These are phyloP conservation scores for Rhodotorula paludigena DNA, from an alignment of 768 basidiomycete genomes.

Conservation along the genomic window DNA sequence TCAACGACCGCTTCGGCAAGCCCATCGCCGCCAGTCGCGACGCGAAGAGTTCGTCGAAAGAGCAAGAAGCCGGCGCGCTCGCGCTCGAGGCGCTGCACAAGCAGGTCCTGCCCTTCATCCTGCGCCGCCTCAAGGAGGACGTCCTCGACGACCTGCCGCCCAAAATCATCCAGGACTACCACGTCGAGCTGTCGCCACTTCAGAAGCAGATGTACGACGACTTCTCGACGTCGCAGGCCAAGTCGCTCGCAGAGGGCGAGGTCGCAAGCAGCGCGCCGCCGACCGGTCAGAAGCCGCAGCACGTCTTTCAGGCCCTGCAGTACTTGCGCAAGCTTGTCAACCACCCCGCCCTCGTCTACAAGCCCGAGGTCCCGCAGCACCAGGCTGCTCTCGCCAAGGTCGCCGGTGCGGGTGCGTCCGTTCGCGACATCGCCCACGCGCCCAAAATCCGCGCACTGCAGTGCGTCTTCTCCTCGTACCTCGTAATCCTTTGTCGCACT, in stretches of 20 bases:
- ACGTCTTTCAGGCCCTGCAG: slow-evolving; percentile 94
- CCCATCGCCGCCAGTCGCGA: slow-evolving; percentile 92
- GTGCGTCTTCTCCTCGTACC: slow-evolving; percentile 52
- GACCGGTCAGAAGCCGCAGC: slow-evolving; percentile 50
- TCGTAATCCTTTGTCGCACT: background rate
- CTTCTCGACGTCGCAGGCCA: slow-evolving; percentile 68
- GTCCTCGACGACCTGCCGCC: slow-evolving; percentile 92
- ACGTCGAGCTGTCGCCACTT: slow-evolving; percentile 90
- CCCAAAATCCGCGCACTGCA: slow-evolving; percentile 86
- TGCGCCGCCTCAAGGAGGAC: slow-evolving; percentile 94
- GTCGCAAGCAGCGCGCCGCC: slow-evolving; percentile 40
- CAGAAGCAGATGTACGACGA: slow-evolving; percentile 94
- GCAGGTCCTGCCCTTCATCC: slow-evolving; percentile 95
- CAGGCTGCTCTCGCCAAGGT: slow-evolving; percentile 54
- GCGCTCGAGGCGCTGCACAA: slow-evolving; percentile 96
- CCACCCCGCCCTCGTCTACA: slow-evolving; percentile 86
- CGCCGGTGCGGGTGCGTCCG: slow-evolving; percentile 22
- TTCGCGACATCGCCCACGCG: slow-evolving; percentile 81
- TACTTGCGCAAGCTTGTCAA: slow-evolving; percentile 97
- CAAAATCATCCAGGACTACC: slow-evolving; percentile 99
- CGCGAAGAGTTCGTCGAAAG: slow-evolving; percentile 76
- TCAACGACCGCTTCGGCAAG: slow-evolving; percentile 92
- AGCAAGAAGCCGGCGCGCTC: slow-evolving; percentile 85
- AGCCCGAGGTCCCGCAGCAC: slow-evolving; percentile 60
- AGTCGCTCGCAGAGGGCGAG: slow-evolving; percentile 53